Evolutionary conservation across 371 early-diverging fungal genomes (phyloP).

Genomic region (Actinomortierella ambigua): DNA sequence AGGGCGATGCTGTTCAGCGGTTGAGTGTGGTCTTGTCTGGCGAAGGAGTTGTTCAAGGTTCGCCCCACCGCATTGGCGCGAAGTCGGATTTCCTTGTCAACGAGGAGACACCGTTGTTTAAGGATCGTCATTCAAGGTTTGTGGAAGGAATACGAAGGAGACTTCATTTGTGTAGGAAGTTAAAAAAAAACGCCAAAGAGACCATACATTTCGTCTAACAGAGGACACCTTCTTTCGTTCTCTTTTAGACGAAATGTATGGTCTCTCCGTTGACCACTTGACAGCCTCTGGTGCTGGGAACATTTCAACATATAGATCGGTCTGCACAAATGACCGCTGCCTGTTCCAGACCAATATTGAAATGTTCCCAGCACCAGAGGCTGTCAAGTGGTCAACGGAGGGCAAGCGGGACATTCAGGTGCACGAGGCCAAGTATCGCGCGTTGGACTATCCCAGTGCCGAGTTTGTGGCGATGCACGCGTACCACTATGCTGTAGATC

Average conservation of each 20-base stretch:
- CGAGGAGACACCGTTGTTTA: constrained; percentile 54
- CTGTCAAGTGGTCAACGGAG: constrained; percentile 38
- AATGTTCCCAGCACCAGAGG: constrained; percentile 53
- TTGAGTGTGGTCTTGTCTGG: constrained; percentile 52
- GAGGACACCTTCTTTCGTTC: background rate
- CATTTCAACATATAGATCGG: constrained; percentile 51
- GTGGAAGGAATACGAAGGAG: background rate
- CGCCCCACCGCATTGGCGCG: constrained; percentile 35
- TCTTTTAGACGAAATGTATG: too few species aligned
- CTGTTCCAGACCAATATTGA: constrained; percentile 61
- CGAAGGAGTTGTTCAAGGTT: constrained; percentile 51
- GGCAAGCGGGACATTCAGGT: constrained; percentile 36
- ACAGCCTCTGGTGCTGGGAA: constrained; percentile 36
- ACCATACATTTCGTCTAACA: background rate
- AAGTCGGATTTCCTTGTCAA: constrained; percentile 50
- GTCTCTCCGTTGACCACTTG: constrained; percentile 11
- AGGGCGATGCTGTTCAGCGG: constrained; percentile 60
- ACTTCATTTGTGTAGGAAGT: background rate
- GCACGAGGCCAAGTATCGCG: constrained; percentile 41
- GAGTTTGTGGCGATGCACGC: constrained; percentile 55
- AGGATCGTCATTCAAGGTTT: constrained; percentile 54
- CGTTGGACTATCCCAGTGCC: constrained; percentile 41
- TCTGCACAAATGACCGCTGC: constrained; percentile 62
- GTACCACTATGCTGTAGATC: constrained; percentile 61
- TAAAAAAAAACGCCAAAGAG: too few species aligned